Base-by-base conservation (phyloP, 768 basidiomycete genomes). In the Wakefieldia striispora region DNA sequence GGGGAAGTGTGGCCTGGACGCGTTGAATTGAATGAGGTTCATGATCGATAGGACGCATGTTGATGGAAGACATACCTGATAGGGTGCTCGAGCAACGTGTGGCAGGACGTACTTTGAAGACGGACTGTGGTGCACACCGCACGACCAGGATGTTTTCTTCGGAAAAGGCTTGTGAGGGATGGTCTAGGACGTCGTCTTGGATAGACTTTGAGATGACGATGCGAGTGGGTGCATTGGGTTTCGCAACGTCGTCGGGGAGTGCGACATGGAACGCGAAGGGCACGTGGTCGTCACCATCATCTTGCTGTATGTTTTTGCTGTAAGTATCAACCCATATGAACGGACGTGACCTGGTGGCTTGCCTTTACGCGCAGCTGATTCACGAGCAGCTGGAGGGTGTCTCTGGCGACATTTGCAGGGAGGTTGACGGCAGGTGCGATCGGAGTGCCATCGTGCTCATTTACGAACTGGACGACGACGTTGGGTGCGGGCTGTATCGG, bases 81-180 rank as follows among this genome's bases (percentile, higher is more conserved):
- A 97, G 75, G 9, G 93, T 95, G 4, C 91, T 90, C 16, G 92
- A 95, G 67, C 95, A 99, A 59, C 97, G 73, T 26, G 93, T 94
- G 11, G 97, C 93, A 20, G 92, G 91, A 56, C 95, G 77, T 23
- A 99, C 95, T 50, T 85, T 83, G 71, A 97, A 99, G 4, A 98
- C 88, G 39, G 94, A 91, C 67, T 99, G 95, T 9, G 95, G 95
- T 23, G 95, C 85, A 68, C 95, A 98, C 58, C 86, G 82, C 21
- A 98, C 79, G 43, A 89, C 76, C 49, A 98, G 83, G 10, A 94
- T 78, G 62, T 91, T 93, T 78, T 99, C 95, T 9, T 82, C 76
- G 0, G 89, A 86, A 56, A 91, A 89, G 0, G 79, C 75, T 21
- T 81, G 75, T 2, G 87, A 86, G 0, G 85, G 77, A 61, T 86